Evolutionary conservation across 106 monocot genomes (phyloP).

Genomic region (Amphibolis antarctica): DNA sequence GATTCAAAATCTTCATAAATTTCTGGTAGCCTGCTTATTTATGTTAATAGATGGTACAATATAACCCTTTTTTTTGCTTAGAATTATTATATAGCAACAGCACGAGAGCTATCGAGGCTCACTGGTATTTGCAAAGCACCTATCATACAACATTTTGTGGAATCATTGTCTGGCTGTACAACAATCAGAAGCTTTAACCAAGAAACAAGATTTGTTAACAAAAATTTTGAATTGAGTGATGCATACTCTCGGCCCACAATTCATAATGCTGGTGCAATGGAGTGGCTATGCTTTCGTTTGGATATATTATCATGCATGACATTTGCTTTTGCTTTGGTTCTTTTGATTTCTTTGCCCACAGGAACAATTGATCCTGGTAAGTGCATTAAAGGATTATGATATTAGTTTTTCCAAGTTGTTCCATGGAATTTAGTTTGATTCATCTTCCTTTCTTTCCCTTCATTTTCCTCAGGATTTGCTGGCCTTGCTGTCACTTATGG

Average conservation of each 20-base stretch:
- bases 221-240: slow-evolving; percentile 41
- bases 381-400: not conserved
- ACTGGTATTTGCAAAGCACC: slow-evolving; percentile 64
- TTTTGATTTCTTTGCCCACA: slow-evolving; percentile 42
- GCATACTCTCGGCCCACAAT: slow-evolving; percentile 50
- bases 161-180: slow-evolving; percentile 54
- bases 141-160: slow-evolving; percentile 76
- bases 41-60: not conserved
- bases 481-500: slow-evolving; percentile 73
- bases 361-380: slow-evolving; percentile 64
- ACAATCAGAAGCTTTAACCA: slow-evolving; percentile 68
- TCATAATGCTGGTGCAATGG: slow-evolving; percentile 45
- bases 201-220: slow-evolving; percentile 34
- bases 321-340: slow-evolving; percentile 61
- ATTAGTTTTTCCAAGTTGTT: not conserved
- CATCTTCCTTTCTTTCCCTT: not conserved
- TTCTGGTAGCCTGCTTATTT: too few relatives aligned
- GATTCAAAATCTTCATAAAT: too few relatives aligned
- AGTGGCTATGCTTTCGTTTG: slow-evolving; percentile 60
- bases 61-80: slow-evolving; percentile 13
- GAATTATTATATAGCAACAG: slow-evolving; percentile 65
- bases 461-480: slow-evolving; percentile 6
- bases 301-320: slow-evolving; percentile 50
- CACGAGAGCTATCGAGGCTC: slow-evolving; percentile 55
- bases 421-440: not conserved